Evolutionary conservation across 2,329 filamentous ascomycete species (phyloP).

Genomic region (Volutella citrinella): DNA sequence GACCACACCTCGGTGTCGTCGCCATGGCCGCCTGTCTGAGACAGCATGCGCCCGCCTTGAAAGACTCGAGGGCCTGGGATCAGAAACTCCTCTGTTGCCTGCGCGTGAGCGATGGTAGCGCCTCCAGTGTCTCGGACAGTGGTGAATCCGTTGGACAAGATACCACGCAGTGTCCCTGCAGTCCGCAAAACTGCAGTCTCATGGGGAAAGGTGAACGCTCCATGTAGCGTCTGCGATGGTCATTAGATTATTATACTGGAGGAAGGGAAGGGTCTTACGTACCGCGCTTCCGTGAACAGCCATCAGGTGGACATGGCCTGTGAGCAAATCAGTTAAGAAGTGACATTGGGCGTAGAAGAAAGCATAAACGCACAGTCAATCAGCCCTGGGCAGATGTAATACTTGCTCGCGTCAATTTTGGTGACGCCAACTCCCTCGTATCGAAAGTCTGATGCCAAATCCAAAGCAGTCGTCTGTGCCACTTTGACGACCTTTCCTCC

Average conservation of each 20-base stretch:
- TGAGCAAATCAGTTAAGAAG: too few relatives aligned
- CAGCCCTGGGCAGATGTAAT: constrained; percentile 2
- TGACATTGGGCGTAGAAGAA: too few relatives aligned
- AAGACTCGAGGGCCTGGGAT: constrained; percentile 2
- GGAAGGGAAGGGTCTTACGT: too few relatives aligned
- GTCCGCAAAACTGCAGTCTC: too few relatives aligned
- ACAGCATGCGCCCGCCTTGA: constrained; percentile 1
- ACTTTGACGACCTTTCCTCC: constrained; percentile 1
- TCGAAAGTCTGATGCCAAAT: background rate
- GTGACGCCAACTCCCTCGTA: background rate
- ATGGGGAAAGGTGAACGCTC: constrained; percentile 5
- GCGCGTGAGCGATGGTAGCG: constrained; percentile 1
- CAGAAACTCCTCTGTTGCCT: constrained; percentile 2
- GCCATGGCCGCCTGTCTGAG: constrained; percentile 54
- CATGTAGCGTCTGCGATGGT: constrained; percentile 4
- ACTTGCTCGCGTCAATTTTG: constrained; percentile 1
- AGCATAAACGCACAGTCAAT: too few relatives aligned
- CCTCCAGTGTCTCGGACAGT: constrained; percentile 3
- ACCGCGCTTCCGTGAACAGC: constrained; percentile 5
- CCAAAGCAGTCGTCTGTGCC: background rate
- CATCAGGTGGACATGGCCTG: constrained; percentile 5
- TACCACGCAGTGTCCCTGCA: too few relatives aligned
- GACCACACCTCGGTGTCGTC: constrained; percentile 45
- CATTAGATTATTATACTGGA: too few relatives aligned
- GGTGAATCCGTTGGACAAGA: constrained; percentile 4